Percentiles rank a stretch among this genome's conserved stretches.
Conservation (phyloP, 2,329 filamentous ascomycete genomes). For the Stagonosporopsis chrysanthemi region DNA sequence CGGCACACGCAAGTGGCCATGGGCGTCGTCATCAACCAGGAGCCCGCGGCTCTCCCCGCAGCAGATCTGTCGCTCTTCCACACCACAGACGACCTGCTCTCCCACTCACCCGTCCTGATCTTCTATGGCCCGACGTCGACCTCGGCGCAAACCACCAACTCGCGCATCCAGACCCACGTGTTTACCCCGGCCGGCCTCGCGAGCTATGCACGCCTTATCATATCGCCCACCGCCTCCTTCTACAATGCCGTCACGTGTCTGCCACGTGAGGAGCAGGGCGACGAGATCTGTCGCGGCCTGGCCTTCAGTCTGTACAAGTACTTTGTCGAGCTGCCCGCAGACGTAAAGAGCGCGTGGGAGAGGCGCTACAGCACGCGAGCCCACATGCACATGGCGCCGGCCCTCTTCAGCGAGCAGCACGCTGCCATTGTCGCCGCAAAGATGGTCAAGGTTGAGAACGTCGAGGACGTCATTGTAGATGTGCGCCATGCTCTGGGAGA, state of each 20-base stretch:
- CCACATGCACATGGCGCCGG: slow-evolving; percentile 68
- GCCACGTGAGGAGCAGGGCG: slow-evolving; percentile 92
- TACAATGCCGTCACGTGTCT: slow-evolving; percentile 90
- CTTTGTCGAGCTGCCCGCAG: slow-evolving; percentile 83
- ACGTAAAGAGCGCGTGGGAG: slow-evolving; percentile 75
- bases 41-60: slow-evolving; percentile 77
- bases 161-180: slow-evolving; percentile 92
- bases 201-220: slow-evolving; percentile 88
- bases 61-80: slow-evolving; percentile 89
- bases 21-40: slow-evolving; percentile 77
- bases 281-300: slow-evolving; percentile 88
- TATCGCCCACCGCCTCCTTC: slow-evolving; percentile 89
- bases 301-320: slow-evolving; percentile 95
- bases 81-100: slow-evolving; percentile 82
- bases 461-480: slow-evolving; percentile 73
- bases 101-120: slow-evolving; percentile 81
- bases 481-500: slow-evolving; percentile 79
- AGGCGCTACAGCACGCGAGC: slow-evolving; percentile 60
- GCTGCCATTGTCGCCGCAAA: slow-evolving; percentile 86
- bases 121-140: slow-evolving; percentile 94
- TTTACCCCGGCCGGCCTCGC: slow-evolving; percentile 88
- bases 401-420: slow-evolving; percentile 88
- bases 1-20: slow-evolving; percentile 60
- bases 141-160: slow-evolving; percentile 86
- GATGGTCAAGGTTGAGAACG: slow-evolving; percentile 83